Evolutionary conservation across 176 grass and related monocot genomes (phyloP), one percentile per base, ranked within the genome.

Genomic region (Hsuehochloa calcarea): DNA sequence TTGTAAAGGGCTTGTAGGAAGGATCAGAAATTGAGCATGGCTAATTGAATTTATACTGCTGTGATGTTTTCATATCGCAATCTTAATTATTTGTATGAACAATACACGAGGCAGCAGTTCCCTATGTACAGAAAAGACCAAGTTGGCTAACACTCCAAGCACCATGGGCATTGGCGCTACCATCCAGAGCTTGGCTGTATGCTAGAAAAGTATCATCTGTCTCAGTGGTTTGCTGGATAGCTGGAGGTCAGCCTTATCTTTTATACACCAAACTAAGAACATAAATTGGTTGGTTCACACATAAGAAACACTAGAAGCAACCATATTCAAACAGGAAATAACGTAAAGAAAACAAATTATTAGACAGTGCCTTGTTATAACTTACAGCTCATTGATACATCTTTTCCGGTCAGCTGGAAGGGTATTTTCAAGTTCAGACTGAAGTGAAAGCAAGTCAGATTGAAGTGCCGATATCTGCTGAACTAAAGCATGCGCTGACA

Each of bases 331-430:
- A 23, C 12, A 80, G 10, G 34, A 79, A 71, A 78, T 43, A 62
- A 92, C 22, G 62, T 34, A 70, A 70, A 41, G 8, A 23, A 69
- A 84, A 78, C 49, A 43, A 49, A 51, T 26, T 38, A 63, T 88
- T 52, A 52, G 50, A 41, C 38, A 74, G 31, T 61, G 55, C 3
- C 35, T 58, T 77, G 55, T 23, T 67, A 84, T 58, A 50, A 93
- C 96, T 91, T 91, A 96, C 93, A 99, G 65, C 65, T 99, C 91
- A 92, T 96, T 96, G 66, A 99, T 99, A 45, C 91, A 99, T 96
- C 88, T 90, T 92, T 91, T 96, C 38, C 91, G 66, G 46, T 99
- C 93, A 89, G 86, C 90, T 61, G 93, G 93, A 80, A 96, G 91
- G 38, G 90, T 87, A 72, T 86, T 99, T 91, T 96, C 96, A 76